A percentile compares a stretch with the other conserved stretches of the same genome.
These are phyloP conservation scores for Fusarium mundagurra DNA, from an alignment of 2,329 filamentous ascomycete species.

Conservation along the genomic window DNA sequence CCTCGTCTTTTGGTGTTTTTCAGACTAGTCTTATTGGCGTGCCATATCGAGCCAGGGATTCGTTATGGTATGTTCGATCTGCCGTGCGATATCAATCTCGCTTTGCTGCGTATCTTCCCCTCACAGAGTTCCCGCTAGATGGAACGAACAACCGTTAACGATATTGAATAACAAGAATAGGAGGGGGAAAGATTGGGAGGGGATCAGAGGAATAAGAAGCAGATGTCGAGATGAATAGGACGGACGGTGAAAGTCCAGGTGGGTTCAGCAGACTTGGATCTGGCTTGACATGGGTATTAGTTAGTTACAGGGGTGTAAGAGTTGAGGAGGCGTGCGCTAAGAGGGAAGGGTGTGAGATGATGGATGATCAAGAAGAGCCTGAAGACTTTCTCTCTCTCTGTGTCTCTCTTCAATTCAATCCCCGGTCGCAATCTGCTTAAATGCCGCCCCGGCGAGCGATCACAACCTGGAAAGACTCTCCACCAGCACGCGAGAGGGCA, in stretches of 20 bases:
- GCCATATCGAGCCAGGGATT: conserved; percentile 13
- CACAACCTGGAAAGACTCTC: conserved; percentile 32
- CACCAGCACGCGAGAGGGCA: conserved; percentile 41
- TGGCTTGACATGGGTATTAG: conserved; percentile 28
- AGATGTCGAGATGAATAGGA: conserved; percentile 34
- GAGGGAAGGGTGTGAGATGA: neutral
- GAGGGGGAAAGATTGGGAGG: conserved; percentile 5
- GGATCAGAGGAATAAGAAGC: conserved; percentile 32
- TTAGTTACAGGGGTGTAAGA: neutral
- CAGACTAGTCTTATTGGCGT: conserved; percentile 11
- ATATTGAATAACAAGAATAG: conserved; percentile 7
- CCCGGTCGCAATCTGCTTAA: conserved; percentile 41
- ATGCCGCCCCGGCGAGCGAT: conserved; percentile 40
- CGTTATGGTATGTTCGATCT: neutral
- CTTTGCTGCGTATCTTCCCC: conserved; percentile 1
- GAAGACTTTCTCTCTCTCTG: neutral
- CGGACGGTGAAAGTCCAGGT: conserved; percentile 33
- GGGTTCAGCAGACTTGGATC: conserved; percentile 30
- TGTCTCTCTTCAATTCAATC: neutral
- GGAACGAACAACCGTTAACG: conserved; percentile 4
- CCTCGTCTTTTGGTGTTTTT: conserved; percentile 14
- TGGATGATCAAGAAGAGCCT: neutral
- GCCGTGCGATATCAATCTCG: neutral
- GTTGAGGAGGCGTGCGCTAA: neutral
- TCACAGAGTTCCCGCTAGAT: neutral